A percentile compares a stretch with the other conserved stretches of the same genome.
phyloP scores from a whole-genome alignment of 768 basidiomycete genomes.

The Leccinum pellstonianum region DNA sequence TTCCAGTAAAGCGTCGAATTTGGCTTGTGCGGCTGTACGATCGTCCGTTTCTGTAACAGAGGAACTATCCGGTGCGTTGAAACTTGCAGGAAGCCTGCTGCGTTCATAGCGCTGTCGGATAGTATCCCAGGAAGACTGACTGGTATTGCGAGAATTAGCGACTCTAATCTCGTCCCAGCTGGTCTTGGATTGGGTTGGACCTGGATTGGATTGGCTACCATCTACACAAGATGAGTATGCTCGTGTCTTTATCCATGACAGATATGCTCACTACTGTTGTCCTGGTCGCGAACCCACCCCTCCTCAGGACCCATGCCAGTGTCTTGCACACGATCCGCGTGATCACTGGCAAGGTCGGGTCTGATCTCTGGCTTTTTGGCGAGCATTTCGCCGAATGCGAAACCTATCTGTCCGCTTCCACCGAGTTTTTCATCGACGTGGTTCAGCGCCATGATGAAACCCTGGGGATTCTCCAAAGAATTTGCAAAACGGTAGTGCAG shows the following conservation, averaged over 20 bases:
- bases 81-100: conserved; percentile 15
- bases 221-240: conserved; percentile 4
- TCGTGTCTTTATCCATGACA: not conserved
- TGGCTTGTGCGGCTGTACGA: conserved; percentile 48
- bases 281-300: conserved; percentile 14
- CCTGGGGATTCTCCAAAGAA: conserved; percentile 30
- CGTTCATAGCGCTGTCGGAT: conserved; percentile 60
- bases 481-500: conserved; percentile 32
- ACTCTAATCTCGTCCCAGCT: conserved; percentile 70
- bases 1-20: conserved; percentile 59
- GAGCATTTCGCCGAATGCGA: conserved; percentile 26
- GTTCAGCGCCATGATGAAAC: conserved; percentile 31
- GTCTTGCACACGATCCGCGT: conserved; percentile 3
- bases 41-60: conserved; percentile 27
- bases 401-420: conserved; percentile 29
- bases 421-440: conserved; percentile 33
- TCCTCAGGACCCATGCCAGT: conserved; percentile 15
- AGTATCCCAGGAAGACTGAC: conserved; percentile 63
- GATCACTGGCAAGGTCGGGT: conserved; percentile 1
- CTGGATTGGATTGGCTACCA: conserved; percentile 7
- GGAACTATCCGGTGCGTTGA: conserved; percentile 7
- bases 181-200: conserved; percentile 24
- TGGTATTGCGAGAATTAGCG: conserved; percentile 43
- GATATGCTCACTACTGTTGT: conserved; percentile 13
- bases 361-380: conserved; percentile 14